These are phyloP conservation scores for Vigna nakashimae DNA, from an alignment of 306 rosid genomes.

Conservation along the genomic window DNA sequence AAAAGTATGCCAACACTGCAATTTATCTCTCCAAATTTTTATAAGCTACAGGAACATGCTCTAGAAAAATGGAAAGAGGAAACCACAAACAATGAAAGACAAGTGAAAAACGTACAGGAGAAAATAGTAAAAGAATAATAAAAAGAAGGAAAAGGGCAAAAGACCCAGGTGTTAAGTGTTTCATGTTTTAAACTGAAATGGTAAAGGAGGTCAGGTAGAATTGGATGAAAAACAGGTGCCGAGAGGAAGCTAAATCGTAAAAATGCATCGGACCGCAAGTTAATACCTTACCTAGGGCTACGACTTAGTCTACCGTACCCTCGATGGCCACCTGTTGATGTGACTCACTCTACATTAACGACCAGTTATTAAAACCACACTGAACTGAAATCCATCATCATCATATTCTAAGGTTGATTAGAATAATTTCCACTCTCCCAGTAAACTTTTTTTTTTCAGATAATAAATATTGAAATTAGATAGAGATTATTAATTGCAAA, in stretches of 20 bases:
- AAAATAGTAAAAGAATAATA: background rate
- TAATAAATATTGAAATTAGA: background rate
- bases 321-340: constrained; percentile 61
- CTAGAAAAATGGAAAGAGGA: background rate
- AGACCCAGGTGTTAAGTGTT: background rate
- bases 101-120: background rate
- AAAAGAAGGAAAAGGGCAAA: background rate
- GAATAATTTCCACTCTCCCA: background rate
- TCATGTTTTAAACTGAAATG: constrained; percentile 34
- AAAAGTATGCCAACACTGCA: background rate
- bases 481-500: background rate
- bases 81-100: constrained; percentile 2
- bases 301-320: constrained; percentile 47
- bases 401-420: background rate
- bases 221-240: constrained; percentile 23
- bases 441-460: background rate
- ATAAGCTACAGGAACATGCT: constrained; percentile 4
- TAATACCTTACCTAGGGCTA: constrained; percentile 49
- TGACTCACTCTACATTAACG: constrained; percentile 62
- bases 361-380: constrained; percentile 47
- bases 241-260: constrained; percentile 1
- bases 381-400: constrained; percentile 14
- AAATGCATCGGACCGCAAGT: constrained; percentile 49
- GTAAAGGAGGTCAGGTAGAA: constrained; percentile 40
- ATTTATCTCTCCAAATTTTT: background rate